Conservation (phyloP, 257 asterid species). For the Forsythia suspensa region DNA sequence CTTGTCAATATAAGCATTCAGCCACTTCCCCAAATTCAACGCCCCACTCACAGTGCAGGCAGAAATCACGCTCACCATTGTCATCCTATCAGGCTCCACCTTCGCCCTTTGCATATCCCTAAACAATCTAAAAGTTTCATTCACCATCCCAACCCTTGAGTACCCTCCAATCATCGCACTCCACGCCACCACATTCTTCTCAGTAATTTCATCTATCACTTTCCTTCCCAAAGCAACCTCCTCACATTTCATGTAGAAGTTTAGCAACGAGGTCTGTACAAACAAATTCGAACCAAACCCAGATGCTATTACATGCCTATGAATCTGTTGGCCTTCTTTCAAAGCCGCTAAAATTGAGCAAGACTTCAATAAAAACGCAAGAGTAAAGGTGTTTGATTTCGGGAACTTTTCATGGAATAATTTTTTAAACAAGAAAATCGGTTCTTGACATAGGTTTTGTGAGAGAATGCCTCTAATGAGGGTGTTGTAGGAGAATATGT, state of each 20-base stretch:
- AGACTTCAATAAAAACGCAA: constrained; percentile 61
- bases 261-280: too few relatives aligned
- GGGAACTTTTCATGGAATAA: constrained; percentile 42
- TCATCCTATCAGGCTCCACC: constrained; percentile 61
- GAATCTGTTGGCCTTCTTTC: constrained; percentile 45
- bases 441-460: constrained; percentile 34
- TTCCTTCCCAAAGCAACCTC: too few relatives aligned
- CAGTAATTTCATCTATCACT: too few relatives aligned
- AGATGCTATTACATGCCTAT: too few relatives aligned
- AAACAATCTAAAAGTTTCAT: too few relatives aligned
- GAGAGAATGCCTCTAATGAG: constrained; percentile 54
- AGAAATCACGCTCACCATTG: constrained; percentile 66
- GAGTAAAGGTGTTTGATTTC: constrained; percentile 51
- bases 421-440: constrained; percentile 44
- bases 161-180: too few relatives aligned
- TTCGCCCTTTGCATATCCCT: constrained; percentile 27
- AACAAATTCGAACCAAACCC: too few relatives aligned
- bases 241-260: too few relatives aligned
- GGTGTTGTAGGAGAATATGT: constrained; percentile 53
- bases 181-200: too few relatives aligned
- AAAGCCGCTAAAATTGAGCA: constrained; percentile 51
- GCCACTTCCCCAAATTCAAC: constrained; percentile 66
- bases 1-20: constrained; percentile 53
- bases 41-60: constrained; percentile 68
- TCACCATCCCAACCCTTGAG: too few relatives aligned